Conservation (phyloP, 768 basidiomycete species). For the Leccinum truebloodii region DNA sequence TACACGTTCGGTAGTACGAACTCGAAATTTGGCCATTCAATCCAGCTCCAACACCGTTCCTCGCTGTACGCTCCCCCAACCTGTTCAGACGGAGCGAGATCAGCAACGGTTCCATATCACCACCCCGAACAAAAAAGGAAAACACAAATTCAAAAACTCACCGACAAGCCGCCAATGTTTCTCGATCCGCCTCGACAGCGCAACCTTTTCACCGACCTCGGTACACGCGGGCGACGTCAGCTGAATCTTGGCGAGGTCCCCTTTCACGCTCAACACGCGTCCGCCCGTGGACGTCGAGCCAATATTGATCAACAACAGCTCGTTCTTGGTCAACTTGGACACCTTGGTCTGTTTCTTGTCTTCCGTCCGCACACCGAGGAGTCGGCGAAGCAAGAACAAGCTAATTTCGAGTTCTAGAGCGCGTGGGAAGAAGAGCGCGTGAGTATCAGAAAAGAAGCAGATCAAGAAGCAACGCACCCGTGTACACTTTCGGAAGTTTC, state of each 20-base stretch:
- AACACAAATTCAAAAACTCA: slow-evolving; percentile 63
- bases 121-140: neutral
- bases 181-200: slow-evolving; percentile 90
- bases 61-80: slow-evolving; percentile 81
- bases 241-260: slow-evolving; percentile 92
- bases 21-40: slow-evolving; percentile 32
- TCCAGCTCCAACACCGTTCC: slow-evolving; percentile 83
- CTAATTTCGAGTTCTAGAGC: slow-evolving; percentile 82
- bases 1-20: neutral
- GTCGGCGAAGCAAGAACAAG: slow-evolving; percentile 90
- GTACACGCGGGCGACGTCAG: slow-evolving; percentile 95
- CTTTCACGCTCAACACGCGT: slow-evolving; percentile 90
- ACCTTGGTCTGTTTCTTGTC: slow-evolving; percentile 99
- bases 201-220: slow-evolving; percentile 97
- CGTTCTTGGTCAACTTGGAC: slow-evolving; percentile 87
- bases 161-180: slow-evolving; percentile 98
- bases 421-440: neutral
- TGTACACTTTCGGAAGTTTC: slow-evolving; percentile 90
- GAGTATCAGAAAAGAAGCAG: neutral
- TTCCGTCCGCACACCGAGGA: slow-evolving; percentile 98
- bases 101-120: neutral
- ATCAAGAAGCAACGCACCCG: slow-evolving; percentile 46
- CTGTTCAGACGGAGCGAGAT: slow-evolving; percentile 29
- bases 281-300: slow-evolving; percentile 98
- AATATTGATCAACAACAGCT: slow-evolving; percentile 94